phyloP scores from a whole-genome alignment of 2,329 filamentous ascomycete genomes.

The Pseudogymnoascus sp. region DNA sequence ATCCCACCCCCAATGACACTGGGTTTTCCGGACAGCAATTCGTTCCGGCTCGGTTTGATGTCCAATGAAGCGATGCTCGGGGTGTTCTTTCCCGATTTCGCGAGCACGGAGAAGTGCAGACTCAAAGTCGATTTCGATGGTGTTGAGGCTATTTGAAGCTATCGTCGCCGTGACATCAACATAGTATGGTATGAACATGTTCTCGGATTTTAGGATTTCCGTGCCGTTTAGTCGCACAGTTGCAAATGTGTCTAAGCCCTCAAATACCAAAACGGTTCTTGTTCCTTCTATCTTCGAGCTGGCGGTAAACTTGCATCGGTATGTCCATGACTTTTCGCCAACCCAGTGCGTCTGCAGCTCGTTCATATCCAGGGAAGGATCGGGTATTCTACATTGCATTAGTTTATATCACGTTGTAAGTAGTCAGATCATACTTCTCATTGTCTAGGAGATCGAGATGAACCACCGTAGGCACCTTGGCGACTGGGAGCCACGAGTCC shows the following conservation, averaged over 20 bases:
- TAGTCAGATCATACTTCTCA: not conserved
- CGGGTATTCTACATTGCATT: conserved; percentile 30
- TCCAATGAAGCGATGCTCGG: conserved; percentile 36
- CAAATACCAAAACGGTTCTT: conserved; percentile 47
- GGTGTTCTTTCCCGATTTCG: conserved; percentile 35
- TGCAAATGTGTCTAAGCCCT: conserved; percentile 58
- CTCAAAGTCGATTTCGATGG: conserved; percentile 50
- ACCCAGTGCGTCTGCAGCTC: conserved; percentile 43
- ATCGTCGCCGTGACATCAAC: conserved; percentile 40
- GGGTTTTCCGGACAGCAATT: conserved; percentile 55
- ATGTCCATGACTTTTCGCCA: conserved; percentile 40
- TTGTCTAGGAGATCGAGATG: conserved; percentile 11
- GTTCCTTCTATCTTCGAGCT: conserved; percentile 19
- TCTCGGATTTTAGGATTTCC: conserved; percentile 48
- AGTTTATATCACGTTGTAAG: not conserved
- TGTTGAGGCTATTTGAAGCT: conserved; percentile 30
- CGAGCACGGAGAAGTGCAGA: conserved; percentile 37
- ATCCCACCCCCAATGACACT: conserved; percentile 64
- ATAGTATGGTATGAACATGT: conserved; percentile 57
- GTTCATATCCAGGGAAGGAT: conserved; percentile 44
- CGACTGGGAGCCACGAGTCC: not conserved
- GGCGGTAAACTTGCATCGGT: conserved; percentile 19
- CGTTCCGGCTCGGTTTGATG: conserved; percentile 24
- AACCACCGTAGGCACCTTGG: conserved; percentile 10
- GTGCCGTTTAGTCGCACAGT: conserved; percentile 48